Base-by-base conservation (phyloP, 192 early-diverging fungal genomes). In the Dissophora ornata region DNA sequence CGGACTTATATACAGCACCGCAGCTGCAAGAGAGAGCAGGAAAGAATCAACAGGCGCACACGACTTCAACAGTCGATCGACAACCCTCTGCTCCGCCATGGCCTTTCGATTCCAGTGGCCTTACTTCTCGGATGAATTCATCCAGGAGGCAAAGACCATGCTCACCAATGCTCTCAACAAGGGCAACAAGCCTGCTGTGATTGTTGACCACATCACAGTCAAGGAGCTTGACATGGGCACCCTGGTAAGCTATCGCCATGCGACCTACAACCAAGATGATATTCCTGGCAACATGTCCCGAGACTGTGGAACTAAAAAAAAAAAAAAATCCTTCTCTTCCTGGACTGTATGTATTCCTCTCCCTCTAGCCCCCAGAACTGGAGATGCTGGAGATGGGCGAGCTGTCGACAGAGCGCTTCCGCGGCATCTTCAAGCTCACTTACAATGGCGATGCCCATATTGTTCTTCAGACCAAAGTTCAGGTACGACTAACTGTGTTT, bases 301-400 rank as follows among this genome's bases (percentile, higher is more conserved):
- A n/a, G n/a, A n/a, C n/a, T n/a, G n/a, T n/a, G 18, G 12, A 45
- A n/a, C 44, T 13, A 38, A 6, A 38, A 38, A 13, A 38, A 6
- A 9, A 38, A 38, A 38, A 38, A 13, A 38, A 38, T 6, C 36
- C 36, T 6, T 9, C 50, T 40, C 34, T 34, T 29, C n/a, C n/a
- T n/a, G n/a, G n/a, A n/a, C n/a, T n/a, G n/a, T n/a, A n/a, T n/a
- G n/a, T n/a, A n/a, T n/a, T n/a, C n/a, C n/a, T n/a, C n/a, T n/a
- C n/a, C n/a, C n/a, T n/a, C n/a, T 79, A 94, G 86, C 91, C 97
- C 6, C 98, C 98, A 19, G 96, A 98, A 50, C 84, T 99, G 32
- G 98, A 99, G 62, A 96, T 99, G 71, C 80, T 99, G 11, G 98
- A 99, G 58, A 97, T 99, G 68, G 92, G 95, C 45, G 98, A 99